A percentile compares a stretch with the other conserved stretches of the same genome.
phyloP scores from a whole-genome alignment of 768 basidiomycete genomes.

The Coprinopsis sp. region DNA sequence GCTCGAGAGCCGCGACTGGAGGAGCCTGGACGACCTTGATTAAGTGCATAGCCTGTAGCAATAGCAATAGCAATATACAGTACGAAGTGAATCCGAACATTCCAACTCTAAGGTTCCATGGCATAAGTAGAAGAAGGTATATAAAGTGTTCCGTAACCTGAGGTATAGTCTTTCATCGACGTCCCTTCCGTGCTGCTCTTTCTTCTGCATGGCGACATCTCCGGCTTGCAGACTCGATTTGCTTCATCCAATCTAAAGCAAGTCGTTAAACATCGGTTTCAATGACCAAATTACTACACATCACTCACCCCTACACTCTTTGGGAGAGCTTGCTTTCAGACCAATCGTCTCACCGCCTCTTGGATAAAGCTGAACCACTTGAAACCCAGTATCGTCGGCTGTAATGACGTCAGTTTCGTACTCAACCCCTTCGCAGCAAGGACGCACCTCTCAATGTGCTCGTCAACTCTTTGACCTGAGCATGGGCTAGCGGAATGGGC shows the following conservation, averaged over 20 bases:
- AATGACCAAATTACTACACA: neutral
- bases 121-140: neutral
- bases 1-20: no score
- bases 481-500: constrained; percentile 74
- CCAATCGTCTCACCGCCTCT: constrained; percentile 69
- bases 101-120: neutral
- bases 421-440: neutral
- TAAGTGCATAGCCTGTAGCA: no score
- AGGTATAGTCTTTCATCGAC: constrained; percentile 10
- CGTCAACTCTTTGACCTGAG: constrained; percentile 50
- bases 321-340: constrained; percentile 50
- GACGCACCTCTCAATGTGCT: constrained; percentile 44
- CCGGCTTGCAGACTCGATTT: constrained; percentile 35
- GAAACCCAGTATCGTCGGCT: constrained; percentile 66
- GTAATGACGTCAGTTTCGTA: neutral
- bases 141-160: neutral
- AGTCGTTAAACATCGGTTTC: no score
- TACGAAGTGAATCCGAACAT: no score
- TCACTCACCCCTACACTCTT: constrained; percentile 50
- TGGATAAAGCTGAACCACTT: constrained; percentile 61
- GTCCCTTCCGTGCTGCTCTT: constrained; percentile 25
- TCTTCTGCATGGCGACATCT: constrained; percentile 45
- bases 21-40: no score
- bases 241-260: constrained; percentile 32
- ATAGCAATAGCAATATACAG: no score